Base-by-base conservation (phyloP, 202 grass and related monocot species). In the Setaria viridis region DNA sequence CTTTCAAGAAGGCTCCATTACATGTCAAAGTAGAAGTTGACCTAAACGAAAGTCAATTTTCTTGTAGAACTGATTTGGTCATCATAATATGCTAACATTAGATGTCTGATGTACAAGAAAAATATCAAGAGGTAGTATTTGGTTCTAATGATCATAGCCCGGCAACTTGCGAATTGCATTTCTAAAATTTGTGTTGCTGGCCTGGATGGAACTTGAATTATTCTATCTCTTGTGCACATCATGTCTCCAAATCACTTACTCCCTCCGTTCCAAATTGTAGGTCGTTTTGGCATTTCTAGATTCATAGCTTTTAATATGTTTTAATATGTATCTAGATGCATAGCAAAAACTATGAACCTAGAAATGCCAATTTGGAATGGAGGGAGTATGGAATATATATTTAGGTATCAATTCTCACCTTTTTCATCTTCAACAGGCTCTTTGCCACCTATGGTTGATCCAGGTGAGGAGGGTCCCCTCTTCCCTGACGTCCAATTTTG, bases 401-500 rank as follows among this genome's bases (percentile, higher is more conserved):
- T 76, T 76, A 33, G 7, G 16, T 72, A 84, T 70, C 25, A 19
- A 29, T 75, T 49, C 73, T 65, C 30, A 78, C 82, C 15, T 65
- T 85, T 60, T 78, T 64, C 9, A 62, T 77, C 80, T 79, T 83
- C 42, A 72, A 77, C 87, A 94, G 96, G 93, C 50, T 85, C 64
- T 81, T 77, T 87, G 70, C 79, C 88, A 68, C 85, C 92, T 78
- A 82, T 96, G 83, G 54, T 88, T 88, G 90, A 99, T 62, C 81
- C 58, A 21, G 83, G 74, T 53, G 85, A 89, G 47, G 94, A 90
- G 20, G 90, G 53, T 63, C 60, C 60, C 30, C 75, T 84, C 76
- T 94, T 93, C 88, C 97, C 97, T 81, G 97, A 99, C 70, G 84
- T 93, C 60, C 92, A 94, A 60, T 99, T 94, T 80, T 97, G 94